Conservation (phyloP, 345 rosid genomes). For the Carallia pectinifolia region DNA sequence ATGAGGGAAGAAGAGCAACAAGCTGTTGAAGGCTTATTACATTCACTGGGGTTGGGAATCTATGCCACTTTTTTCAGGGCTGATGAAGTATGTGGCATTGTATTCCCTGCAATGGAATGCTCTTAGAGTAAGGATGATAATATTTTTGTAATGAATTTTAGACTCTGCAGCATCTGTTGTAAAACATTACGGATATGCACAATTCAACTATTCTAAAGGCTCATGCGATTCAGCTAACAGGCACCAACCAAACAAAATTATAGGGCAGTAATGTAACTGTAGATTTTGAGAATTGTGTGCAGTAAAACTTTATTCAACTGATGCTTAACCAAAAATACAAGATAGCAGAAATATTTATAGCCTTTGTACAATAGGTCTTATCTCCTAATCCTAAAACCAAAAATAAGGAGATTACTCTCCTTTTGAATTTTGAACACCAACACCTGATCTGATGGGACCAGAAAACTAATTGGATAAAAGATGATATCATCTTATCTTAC, state of each 20-base stretch:
- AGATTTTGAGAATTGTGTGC: no score
- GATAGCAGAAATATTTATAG: no score
- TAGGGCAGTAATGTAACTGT: background rate
- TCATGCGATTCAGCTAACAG: background rate
- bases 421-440: no score
- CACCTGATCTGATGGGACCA: no score
- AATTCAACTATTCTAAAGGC: slow-evolving; percentile 1
- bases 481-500: no score
- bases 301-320: no score
- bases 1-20: slow-evolving; percentile 62
- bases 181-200: background rate
- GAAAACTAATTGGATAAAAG: no score
- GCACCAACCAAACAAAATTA: background rate
- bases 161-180: background rate
- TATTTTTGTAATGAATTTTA: background rate
- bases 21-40: slow-evolving; percentile 73
- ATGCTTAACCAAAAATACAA: no score
- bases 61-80: slow-evolving; percentile 74
- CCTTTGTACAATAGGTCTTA: no score
- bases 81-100: slow-evolving; percentile 73
- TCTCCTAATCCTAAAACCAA: no score
- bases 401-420: no score
- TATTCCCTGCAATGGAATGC: slow-evolving; percentile 1
- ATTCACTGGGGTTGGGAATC: slow-evolving; percentile 71
- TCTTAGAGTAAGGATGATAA: background rate